A percentile compares a stretch with the other conserved stretches of the same genome.
Conservation (phyloP, 305 asterid genomes). For the Lippia alba region DNA sequence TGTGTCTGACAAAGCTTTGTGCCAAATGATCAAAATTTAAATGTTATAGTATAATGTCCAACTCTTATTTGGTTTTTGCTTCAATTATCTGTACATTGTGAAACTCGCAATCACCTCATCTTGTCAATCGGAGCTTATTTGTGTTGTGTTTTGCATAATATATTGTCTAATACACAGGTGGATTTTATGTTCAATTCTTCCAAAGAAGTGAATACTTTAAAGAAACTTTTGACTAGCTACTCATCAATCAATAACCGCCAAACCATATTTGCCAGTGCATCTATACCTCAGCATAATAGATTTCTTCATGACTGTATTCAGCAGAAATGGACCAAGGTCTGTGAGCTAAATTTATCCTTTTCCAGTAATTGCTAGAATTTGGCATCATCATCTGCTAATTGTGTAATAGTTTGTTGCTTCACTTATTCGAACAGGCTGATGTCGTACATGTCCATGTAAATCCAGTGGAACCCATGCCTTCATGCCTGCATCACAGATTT, state of each 20-base stretch:
- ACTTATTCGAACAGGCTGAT: slow-evolving; percentile 59
- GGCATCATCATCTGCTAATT: slow-evolving; percentile 34
- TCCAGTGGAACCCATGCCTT: slow-evolving; percentile 85
- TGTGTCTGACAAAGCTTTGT: slow-evolving; percentile 8
- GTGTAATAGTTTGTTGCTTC: slow-evolving; percentile 36
- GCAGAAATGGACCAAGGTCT: slow-evolving; percentile 96
- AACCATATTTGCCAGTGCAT: slow-evolving; percentile 91
- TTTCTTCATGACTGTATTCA: slow-evolving; percentile 82
- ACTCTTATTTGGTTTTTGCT: slow-evolving; percentile 23
- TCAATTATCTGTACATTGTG: not conserved
- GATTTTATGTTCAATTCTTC: slow-evolving; percentile 92
- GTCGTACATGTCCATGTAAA: slow-evolving; percentile 82
- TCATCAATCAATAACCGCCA: slow-evolving; percentile 77
- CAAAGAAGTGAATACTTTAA: slow-evolving; percentile 74
- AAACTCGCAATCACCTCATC: slow-evolving; percentile 18
- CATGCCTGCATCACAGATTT: slow-evolving; percentile 82
- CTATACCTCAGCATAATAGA: slow-evolving; percentile 84
- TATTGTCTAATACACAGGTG: slow-evolving; percentile 56
- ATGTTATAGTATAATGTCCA: slow-evolving; percentile 10
- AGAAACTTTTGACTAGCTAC: slow-evolving; percentile 79
- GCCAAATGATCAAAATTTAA: slow-evolving; percentile 16
- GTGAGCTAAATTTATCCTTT: slow-evolving; percentile 26
- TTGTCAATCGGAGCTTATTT: slow-evolving; percentile 7
- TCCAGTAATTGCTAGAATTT: slow-evolving; percentile 20
- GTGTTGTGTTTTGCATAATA: slow-evolving; percentile 29